Conservation (phyloP, 1,284 basidiomycete species). For the Pseudozyma flocculosa region DNA sequence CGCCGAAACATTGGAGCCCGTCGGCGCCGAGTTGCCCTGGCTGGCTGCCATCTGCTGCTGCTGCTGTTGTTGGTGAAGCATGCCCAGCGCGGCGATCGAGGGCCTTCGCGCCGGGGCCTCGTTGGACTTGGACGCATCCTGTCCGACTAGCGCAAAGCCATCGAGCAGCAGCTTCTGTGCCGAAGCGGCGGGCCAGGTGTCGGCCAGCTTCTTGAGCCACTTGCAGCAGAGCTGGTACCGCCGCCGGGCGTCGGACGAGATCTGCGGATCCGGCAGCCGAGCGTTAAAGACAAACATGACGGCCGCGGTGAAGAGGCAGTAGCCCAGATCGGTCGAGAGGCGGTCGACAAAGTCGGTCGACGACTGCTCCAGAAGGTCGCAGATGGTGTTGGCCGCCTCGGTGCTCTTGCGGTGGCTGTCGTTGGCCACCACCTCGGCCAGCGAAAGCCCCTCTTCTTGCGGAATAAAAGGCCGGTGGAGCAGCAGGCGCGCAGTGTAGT, state of each 20-base stretch:
- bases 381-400: conserved; percentile 42
- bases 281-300: conserved; percentile 52
- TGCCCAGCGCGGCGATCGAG: conserved; percentile 13
- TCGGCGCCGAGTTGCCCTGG: conserved; percentile 1
- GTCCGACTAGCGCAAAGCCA: conserved; percentile 43
- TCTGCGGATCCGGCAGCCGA: conserved; percentile 25
- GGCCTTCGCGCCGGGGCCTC: conserved; percentile 6
- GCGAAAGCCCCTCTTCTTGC: conserved; percentile 37
- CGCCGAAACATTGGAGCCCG: conserved; percentile 14
- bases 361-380: conserved; percentile 37
- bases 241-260: conserved; percentile 28
- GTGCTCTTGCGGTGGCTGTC: conserved; percentile 36
- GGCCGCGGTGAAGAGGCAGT: conserved; percentile 50
- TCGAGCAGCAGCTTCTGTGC: conserved; percentile 48
- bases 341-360: conserved; percentile 41
- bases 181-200: conserved; percentile 48
- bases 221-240: conserved; percentile 42
- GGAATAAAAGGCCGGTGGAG: conserved; percentile 51
- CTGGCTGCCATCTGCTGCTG: conserved; percentile 5
- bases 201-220: conserved; percentile 42
- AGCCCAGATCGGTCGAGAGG: conserved; percentile 43
- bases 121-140: conserved; percentile 29
- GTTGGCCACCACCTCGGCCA: conserved; percentile 38
- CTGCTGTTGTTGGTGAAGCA: not conserved
- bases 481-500: conserved; percentile 42